Base-by-base conservation (phyloP, 805 yeast genomes). In the Candida mattraensis region DNA sequence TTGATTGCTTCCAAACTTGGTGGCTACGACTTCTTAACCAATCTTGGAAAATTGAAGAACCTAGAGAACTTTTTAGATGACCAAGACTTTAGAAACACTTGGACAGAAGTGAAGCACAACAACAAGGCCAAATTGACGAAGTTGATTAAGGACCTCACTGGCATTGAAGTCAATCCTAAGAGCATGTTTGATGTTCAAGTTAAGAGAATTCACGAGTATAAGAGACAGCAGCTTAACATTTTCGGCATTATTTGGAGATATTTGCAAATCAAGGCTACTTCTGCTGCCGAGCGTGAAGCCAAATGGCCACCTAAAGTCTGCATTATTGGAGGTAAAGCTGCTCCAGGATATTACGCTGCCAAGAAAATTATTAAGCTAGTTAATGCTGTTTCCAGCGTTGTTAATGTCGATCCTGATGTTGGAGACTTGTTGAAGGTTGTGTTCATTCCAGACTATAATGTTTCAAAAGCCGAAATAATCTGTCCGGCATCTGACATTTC, bases 261-360 rank as follows among this genome's bases (percentile, higher is more conserved):
- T 61, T 64, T 89, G 44, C 71, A 74, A 46, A 80, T 88, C 62
- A 87, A 87, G 66, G 67, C 74, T 30, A 68, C 86, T 46, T 63
- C 86, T 22, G 67, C 73, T 7, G 75, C 74, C 37, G 83, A 87
- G 63, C 70, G 83, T 53, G 67, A 70, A 28, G 52, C 61, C 44
- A 74, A 76, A 53, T 78, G 73, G 60, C 74, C 78, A 40, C 81
- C 96, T 41, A 85, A 83, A 56, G 93, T 85, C 38, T 74, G 80
- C 27, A 75, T 88, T 42, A 80, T 89, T 61, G 97, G 97, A 48
- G 97, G 97, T 58, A 88, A 89, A 65, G 84, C 94, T 41, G 97
- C 97, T 8, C 97, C 97, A n/a, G 97, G 97, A 47, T 88, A 88
- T 62, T 88, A 86, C 67, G 86, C 88, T 79, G 97, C 97, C 41